A percentile compares a stretch with the other conserved stretches of the same genome.
Conservation (phyloP, 1,284 basidiomycete genomes). For the Spongispora temasekensis region DNA sequence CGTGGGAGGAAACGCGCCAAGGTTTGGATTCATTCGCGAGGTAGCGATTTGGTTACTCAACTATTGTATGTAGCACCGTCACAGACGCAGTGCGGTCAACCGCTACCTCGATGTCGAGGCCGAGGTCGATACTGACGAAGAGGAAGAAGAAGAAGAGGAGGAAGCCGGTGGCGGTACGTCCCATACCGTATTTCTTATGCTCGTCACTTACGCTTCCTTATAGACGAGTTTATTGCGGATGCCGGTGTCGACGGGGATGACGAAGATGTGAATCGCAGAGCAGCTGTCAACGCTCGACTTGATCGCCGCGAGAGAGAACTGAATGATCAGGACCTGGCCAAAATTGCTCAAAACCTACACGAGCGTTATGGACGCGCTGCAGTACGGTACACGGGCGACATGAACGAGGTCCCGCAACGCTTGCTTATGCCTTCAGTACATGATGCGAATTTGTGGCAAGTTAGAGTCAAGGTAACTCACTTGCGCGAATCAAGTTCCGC, state of each 20-base stretch:
- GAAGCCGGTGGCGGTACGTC: slow-evolving; percentile 72
- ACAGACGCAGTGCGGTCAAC: slow-evolving; percentile 64
- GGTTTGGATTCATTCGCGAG: slow-evolving; percentile 37
- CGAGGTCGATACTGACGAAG: slow-evolving; percentile 92
- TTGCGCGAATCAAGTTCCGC: not conserved
- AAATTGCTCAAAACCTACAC: slow-evolving; percentile 84
- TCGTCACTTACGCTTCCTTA: slow-evolving; percentile 12
- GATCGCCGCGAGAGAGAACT: slow-evolving; percentile 77
- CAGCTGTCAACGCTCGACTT: slow-evolving; percentile 75
- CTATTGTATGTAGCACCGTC: slow-evolving; percentile 50
- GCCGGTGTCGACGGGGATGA: slow-evolving; percentile 70
- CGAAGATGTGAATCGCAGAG: slow-evolving; percentile 61
- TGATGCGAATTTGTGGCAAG: slow-evolving; percentile 95
- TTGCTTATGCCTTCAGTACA: slow-evolving; percentile 93
- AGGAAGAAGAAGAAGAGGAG: slow-evolving; percentile 93
- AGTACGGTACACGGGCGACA: slow-evolving; percentile 82
- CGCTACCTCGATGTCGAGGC: slow-evolving; percentile 96
- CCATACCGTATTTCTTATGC: not conserved
- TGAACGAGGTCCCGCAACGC: slow-evolving; percentile 95
- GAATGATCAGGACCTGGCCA: slow-evolving; percentile 83
- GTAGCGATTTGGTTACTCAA: slow-evolving; percentile 3
- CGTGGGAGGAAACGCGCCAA: slow-evolving; percentile 58
- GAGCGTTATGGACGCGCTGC: slow-evolving; percentile 77
- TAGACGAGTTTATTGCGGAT: slow-evolving; percentile 84
- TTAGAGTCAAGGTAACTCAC: slow-evolving; percentile 87